phyloP scores from a whole-genome alignment of 148 eudicot genomes.

The Spergularia marina region DNA sequence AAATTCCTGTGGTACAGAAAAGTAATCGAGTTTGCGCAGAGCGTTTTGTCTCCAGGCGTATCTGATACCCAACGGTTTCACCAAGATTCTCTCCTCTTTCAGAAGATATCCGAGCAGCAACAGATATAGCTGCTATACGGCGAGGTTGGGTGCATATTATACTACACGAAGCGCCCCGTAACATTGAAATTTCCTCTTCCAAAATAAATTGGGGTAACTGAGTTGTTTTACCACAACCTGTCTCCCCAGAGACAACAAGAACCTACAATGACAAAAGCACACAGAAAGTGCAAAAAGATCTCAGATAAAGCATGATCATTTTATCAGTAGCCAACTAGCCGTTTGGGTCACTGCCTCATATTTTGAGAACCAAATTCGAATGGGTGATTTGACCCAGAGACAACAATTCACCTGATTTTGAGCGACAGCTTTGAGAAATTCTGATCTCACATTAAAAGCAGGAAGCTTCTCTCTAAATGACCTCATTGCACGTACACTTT shows the following conservation, averaged over 20 bases:
- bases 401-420: slow-evolving; percentile 57
- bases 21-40: slow-evolving; percentile 74
- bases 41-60: slow-evolving; percentile 83
- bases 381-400: background rate
- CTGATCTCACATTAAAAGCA: slow-evolving; percentile 70
- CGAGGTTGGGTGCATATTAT: slow-evolving; percentile 98
- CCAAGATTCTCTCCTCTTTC: slow-evolving; percentile 96
- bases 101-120: slow-evolving; percentile 83
- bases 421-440: slow-evolving; percentile 86
- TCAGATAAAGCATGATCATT: slow-evolving; percentile 1
- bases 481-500: slow-evolving; percentile 59
- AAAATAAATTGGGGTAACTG: slow-evolving; percentile 93
- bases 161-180: slow-evolving; percentile 75
- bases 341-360: background rate
- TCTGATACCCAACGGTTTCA: slow-evolving; percentile 92
- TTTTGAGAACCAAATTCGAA: background rate
- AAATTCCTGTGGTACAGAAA: slow-evolving; percentile 94
- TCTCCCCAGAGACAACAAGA: slow-evolving; percentile 97
- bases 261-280: slow-evolving; percentile 46
- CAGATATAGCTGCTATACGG: slow-evolving; percentile 96
- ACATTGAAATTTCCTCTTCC: slow-evolving; percentile 78
- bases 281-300: slow-evolving; percentile 1
- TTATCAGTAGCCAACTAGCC: background rate
- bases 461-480: slow-evolving; percentile 87
- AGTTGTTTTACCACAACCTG: slow-evolving; percentile 98